Evolutionary conservation across 352 stramenopile species (phyloP).

Genomic region (Phytopythium montanum): DNA sequence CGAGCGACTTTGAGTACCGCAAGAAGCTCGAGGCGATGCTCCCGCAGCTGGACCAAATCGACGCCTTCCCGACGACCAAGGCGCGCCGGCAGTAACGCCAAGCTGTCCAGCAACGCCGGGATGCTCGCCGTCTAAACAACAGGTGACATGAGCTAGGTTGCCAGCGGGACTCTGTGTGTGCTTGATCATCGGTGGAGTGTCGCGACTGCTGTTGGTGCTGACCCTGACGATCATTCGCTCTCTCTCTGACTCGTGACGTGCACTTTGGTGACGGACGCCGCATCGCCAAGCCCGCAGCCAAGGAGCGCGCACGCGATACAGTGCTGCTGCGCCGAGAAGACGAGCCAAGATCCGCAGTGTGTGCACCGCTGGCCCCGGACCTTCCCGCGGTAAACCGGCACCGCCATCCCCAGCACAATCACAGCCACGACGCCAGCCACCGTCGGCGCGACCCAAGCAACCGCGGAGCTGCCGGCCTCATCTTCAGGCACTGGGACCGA

Average conservation of each 20-base stretch:
- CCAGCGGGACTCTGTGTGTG: background rate
- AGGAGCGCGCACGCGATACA: constrained; percentile 57
- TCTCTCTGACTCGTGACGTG: constrained; percentile 53
- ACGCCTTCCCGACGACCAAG: constrained; percentile 80
- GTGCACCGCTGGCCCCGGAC: constrained; percentile 45
- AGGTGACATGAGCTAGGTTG: background rate
- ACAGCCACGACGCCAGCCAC: constrained; percentile 15
- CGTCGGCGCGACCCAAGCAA: constrained; percentile 30
- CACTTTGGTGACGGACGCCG: constrained; percentile 38
- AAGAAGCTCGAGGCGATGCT: constrained; percentile 90
- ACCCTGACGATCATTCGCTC: constrained; percentile 14
- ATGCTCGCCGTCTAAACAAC: background rate
- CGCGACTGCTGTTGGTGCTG: background rate
- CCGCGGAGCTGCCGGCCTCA: constrained; percentile 16
- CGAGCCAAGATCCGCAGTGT: constrained; percentile 72
- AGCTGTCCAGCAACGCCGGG: background rate
- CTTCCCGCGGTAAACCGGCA: constrained; percentile 53
- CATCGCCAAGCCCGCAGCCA: constrained; percentile 39
- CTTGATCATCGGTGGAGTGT: background rate
- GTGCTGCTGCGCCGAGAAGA: constrained; percentile 33
- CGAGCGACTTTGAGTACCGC: constrained; percentile 93
- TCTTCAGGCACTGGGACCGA: constrained; percentile 32
- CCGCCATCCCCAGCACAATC: constrained; percentile 21
- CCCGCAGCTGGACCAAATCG: constrained; percentile 93
- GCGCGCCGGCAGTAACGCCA: constrained; percentile 23